These are phyloP conservation scores for Alternaria burnsii DNA, from an alignment of 2,329 filamentous ascomycete genomes.

Conservation along the genomic window DNA sequence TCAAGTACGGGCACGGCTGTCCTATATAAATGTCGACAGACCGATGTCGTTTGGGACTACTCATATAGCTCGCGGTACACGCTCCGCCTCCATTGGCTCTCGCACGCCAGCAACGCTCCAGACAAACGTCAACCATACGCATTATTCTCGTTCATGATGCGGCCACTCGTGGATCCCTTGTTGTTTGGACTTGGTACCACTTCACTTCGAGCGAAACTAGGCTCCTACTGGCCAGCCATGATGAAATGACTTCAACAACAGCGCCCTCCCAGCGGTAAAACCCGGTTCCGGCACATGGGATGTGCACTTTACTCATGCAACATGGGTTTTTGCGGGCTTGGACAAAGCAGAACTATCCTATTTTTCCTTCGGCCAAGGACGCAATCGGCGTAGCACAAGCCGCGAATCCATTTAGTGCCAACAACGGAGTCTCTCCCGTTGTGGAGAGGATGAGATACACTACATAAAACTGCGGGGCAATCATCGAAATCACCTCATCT, in stretches of 20 bases:
- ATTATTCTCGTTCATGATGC: conserved; percentile 30
- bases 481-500: conserved; percentile 26
- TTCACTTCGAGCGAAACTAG: conserved; percentile 29
- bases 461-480: conserved; percentile 25
- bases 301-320: conserved; percentile 26
- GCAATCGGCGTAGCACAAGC: conserved; percentile 28
- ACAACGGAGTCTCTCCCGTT: conserved; percentile 26
- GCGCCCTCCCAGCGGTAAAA: conserved; percentile 21
- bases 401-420: conserved; percentile 25
- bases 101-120: conserved; percentile 23
- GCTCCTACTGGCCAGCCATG: conserved; percentile 41
- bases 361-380: conserved; percentile 25
- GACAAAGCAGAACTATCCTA: conserved; percentile 29
- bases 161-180: conserved; percentile 31
- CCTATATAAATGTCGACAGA: conserved; percentile 30
- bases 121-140: conserved; percentile 43
- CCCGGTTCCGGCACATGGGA: conserved; percentile 33
- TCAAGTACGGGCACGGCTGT: conserved; percentile 17
- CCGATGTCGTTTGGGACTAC: conserved; percentile 23
- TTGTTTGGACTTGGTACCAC: conserved; percentile 32
- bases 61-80: conserved; percentile 25
- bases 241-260: conserved; percentile 43
- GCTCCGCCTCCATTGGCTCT: conserved; percentile 34
- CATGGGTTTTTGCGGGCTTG: conserved; percentile 37
- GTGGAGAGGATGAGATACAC: conserved; percentile 19